Conservation (phyloP, 2,329 filamentous ascomycete genomes). For the Proliferodiscus dingleyae region DNA sequence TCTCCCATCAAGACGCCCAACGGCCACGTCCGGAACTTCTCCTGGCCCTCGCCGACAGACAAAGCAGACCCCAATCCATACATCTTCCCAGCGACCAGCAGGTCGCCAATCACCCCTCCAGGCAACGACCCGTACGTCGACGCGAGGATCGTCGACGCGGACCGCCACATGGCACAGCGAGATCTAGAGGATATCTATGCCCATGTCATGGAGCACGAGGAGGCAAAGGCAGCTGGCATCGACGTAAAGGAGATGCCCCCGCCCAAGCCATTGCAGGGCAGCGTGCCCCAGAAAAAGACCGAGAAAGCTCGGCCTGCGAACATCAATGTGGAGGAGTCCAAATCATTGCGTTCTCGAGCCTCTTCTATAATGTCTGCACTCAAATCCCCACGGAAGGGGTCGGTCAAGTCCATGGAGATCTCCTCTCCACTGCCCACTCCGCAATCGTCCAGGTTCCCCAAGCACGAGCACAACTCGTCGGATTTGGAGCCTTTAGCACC, state of each 20-base stretch:
- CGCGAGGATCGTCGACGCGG: slow-evolving; percentile 66
- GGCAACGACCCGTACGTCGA: slow-evolving; percentile 66
- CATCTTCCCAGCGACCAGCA: slow-evolving; percentile 40
- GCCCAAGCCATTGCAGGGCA: slow-evolving; percentile 21
- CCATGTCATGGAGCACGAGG: slow-evolving; percentile 86
- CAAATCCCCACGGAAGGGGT: slow-evolving; percentile 46
- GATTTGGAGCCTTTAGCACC: slow-evolving; percentile 56
- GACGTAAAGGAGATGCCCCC: slow-evolving; percentile 40
- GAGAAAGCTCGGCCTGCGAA: slow-evolving; percentile 42
- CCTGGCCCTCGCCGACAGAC: slow-evolving; percentile 45
- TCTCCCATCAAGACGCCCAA: slow-evolving; percentile 29
- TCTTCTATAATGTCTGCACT: slow-evolving; percentile 58
- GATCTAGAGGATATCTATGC: slow-evolving; percentile 90
- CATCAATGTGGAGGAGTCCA: slow-evolving; percentile 36
- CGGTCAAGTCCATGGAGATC: slow-evolving; percentile 46
- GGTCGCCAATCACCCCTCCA: slow-evolving; percentile 19
- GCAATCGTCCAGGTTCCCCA: slow-evolving; percentile 53
- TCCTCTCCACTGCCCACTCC: slow-evolving; percentile 64
- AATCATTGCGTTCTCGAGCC: slow-evolving; percentile 48
- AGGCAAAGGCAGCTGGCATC: slow-evolving; percentile 54
- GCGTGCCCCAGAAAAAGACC: slow-evolving; percentile 39
- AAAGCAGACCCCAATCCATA: slow-evolving; percentile 37
- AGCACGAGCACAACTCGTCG: slow-evolving; percentile 42
- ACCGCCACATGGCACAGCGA: slow-evolving; percentile 69
- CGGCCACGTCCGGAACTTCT: slow-evolving; percentile 38